Evolutionary conservation across 306 rosid genomes (phyloP), one percentile per base, ranked within the genome.

Genomic region (Vigna hirtella): DNA sequence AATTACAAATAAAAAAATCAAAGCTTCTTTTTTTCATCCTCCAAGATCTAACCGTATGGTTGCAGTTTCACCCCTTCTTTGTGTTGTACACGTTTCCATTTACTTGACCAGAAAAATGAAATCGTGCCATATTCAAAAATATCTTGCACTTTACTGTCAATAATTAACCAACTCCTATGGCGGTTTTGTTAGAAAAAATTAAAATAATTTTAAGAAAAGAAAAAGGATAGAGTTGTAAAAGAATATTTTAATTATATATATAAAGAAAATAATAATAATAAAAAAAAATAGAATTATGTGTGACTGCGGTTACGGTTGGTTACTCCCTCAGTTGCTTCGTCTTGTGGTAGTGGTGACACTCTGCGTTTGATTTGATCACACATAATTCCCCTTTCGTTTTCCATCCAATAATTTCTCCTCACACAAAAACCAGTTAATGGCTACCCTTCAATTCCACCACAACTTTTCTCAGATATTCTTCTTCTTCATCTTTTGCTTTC

Each of bases 391-490:
- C 67, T 56, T 36, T 52, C 32, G 3, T 45, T 49, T 49, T 49
- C 74, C 26, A 30, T 7, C 66, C 43, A 61, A 61, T 61, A 15
- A 30, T 49, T 42, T 42, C 15, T 22, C 12, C 36, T 4, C 14
- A 1, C 1, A 16, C 45, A 28, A 1, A 48, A 4, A 48, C 34
- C 22, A 48, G 34, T 55, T 13, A 72, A 55, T 71, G 61, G 16
- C 47, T 10, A 30, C 13, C 45, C 42, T 15, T 62, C 67, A 62
- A 15, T 62, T 16, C 38, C 50, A 73, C 78, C 78, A 58, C 78
- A 73, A 22, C 47, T 45, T 34, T 0, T 66, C 16, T 11, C 40
- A 82, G 85, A 85, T 89, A 83, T 86, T 82, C n/a, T 47, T 15
- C 0, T 15, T 40, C 9, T 42, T 42, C 11, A 9, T 42, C 0